phyloP scores from a whole-genome alignment of 805 yeast genomes.

The Blastobotrys terrestris region DNA sequence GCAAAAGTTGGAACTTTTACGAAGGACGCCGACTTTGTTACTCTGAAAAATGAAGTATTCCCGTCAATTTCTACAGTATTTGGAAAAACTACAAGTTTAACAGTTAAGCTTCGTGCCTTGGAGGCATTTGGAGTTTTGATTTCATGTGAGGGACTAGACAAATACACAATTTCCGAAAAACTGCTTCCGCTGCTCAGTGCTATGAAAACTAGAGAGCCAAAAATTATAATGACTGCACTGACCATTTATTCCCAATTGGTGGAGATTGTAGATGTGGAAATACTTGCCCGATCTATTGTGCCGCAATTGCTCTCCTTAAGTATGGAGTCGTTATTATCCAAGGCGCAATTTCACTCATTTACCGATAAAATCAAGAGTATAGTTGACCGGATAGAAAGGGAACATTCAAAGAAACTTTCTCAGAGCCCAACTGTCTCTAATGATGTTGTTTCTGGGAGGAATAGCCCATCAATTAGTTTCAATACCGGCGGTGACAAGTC shows the following conservation, averaged over 20 bases:
- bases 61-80: conserved; percentile 69
- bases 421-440: not conserved
- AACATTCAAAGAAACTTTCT: conserved; percentile 34
- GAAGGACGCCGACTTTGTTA: conserved; percentile 54
- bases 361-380: conserved; percentile 37
- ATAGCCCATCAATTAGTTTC: not conserved
- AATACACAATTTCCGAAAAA: conserved; percentile 64
- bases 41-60: conserved; percentile 67
- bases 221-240: conserved; percentile 49
- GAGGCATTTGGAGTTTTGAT: conserved; percentile 54
- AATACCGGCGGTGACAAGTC: not conserved
- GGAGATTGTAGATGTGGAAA: conserved; percentile 42
- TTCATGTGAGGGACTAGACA: conserved; percentile 56
- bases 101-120: conserved; percentile 67
- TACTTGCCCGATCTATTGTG: conserved; percentile 45
- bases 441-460: not conserved
- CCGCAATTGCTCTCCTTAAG: conserved; percentile 50
- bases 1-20: conserved; percentile 37
- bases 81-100: conserved; percentile 75
- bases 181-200: conserved; percentile 71
- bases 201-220: conserved; percentile 70
- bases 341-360: conserved; percentile 38
- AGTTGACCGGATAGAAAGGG: conserved; percentile 39
- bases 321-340: conserved; percentile 39
- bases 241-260: conserved; percentile 34